These are phyloP conservation scores for Dendrocalamus sinicus DNA, from an alignment of 176 grass and related monocot species.

Conservation along the genomic window DNA sequence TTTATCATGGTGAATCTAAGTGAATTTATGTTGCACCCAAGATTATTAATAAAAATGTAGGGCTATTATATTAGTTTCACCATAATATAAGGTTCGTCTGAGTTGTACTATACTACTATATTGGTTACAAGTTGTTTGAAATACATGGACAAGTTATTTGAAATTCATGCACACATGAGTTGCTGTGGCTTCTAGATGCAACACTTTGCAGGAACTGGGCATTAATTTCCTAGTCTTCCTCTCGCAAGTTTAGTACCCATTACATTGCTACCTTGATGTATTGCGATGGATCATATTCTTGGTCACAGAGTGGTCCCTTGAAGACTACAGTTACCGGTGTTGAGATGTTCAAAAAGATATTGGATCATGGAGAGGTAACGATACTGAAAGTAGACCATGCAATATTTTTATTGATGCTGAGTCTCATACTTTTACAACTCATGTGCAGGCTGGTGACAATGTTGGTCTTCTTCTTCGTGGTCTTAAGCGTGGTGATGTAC, in stretches of 20 bases:
- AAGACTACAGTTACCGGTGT: slow-evolving; percentile 98
- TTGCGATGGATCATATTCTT: slow-evolving; percentile 14
- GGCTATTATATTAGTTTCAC: not conserved
- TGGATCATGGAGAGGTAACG: slow-evolving; percentile 93
- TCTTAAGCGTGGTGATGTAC: slow-evolving; percentile 88
- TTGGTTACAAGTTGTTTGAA: not conserved
- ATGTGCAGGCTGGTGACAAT: slow-evolving; percentile 85
- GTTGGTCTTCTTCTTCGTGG: slow-evolving; percentile 95
- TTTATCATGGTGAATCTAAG: not conserved
- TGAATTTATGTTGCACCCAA: not conserved
- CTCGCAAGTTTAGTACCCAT: not conserved
- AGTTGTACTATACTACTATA: too few relatives aligned
- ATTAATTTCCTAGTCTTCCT: not conserved
- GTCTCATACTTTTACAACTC: not conserved
- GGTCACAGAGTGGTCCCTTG: slow-evolving; percentile 67
- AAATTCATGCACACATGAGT: not conserved
- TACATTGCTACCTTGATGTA: slow-evolving; percentile 11
- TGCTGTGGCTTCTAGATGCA: not conserved
- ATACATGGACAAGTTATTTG: not conserved
- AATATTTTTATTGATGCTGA: slow-evolving; percentile 10
- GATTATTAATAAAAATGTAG: not conserved
- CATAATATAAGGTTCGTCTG: not conserved
- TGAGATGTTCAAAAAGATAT: slow-evolving; percentile 99
- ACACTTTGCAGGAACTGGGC: not conserved
- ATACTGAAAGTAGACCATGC: not conserved